Base-by-base conservation (phyloP, 305 asterid species). In the Fraxinus floribunda region DNA sequence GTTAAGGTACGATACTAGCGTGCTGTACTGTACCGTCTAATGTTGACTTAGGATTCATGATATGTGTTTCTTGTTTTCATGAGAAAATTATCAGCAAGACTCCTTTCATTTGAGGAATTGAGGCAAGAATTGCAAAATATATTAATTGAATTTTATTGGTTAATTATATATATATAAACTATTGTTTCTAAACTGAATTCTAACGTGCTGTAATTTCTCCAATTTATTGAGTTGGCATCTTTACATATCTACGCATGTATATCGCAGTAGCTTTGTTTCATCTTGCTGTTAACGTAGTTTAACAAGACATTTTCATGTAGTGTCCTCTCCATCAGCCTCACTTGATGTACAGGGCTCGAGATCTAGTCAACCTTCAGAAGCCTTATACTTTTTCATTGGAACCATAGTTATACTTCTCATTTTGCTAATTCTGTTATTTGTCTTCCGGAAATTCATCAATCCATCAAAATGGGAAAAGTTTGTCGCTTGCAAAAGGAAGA, bases 331-430 rank as follows among this genome's bases (percentile, higher is more conserved):
- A 74, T 60, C 90, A 26, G 75, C 88, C 70, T 79, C 88, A 15
- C 87, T 83, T 73, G 83, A 81, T 79, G 46, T 83, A 64, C 81
- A 76, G 83, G 83, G 88, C 79, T 75, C 90, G 35, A 16, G 85
- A 62, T 76, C 92, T 16, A 80, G 81, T 76, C 87, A 77, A 79
- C 75, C 82, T 35, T 86, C 91, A 18, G 55, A 87, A 39, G 89
- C 86, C 77, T 55, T 90, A 60, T 80, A 83, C 85, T 80, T 91
- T 66, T 78, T 90, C 52, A 90, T 91, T 30, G 95, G 93, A 34
- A 92, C 87, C 35, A 68, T 90, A 60, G 81, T 93, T 78, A 15
- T 90, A 77, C 88, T 93, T 30, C 85, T 88, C 39, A 35, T 84
- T 18, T 4, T 91, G 80, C 85, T 90, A 32, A 84, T 90, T 86